Evolutionary conservation across 345 rosid genomes (phyloP).

Genomic region (Moricandia moricandioides): DNA sequence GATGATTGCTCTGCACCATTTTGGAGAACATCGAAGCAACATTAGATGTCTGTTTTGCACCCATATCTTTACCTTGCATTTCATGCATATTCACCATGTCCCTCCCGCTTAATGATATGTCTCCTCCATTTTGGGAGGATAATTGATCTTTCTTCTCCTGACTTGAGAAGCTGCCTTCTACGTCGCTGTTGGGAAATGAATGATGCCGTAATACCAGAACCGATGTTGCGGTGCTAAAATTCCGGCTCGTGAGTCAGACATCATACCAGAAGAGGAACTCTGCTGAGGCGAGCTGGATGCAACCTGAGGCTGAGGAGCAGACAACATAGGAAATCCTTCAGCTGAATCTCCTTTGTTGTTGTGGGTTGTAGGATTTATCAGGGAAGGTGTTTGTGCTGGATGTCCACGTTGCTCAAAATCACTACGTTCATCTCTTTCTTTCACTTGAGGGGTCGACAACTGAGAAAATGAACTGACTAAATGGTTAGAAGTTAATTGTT

Average conservation of each 20-base stretch:
- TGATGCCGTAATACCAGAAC: slow-evolving; percentile 41
- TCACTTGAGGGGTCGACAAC: slow-evolving; percentile 41
- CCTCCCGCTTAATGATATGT: slow-evolving; percentile 40
- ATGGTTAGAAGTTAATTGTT: slow-evolving; percentile 35
- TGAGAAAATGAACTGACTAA: slow-evolving; percentile 39
- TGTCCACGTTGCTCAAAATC: slow-evolving; percentile 50
- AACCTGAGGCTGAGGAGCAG: slow-evolving; percentile 42
- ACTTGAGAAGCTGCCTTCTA: slow-evolving; percentile 42
- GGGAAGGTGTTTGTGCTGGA: slow-evolving; percentile 42
- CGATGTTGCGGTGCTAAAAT: slow-evolving; percentile 42
- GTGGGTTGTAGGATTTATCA: slow-evolving; percentile 31
- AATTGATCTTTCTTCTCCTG: slow-evolving; percentile 41
- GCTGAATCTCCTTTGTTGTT: slow-evolving; percentile 35
- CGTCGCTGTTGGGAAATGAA: slow-evolving; percentile 38
- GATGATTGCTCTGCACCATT: slow-evolving; percentile 48
- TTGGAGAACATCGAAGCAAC: slow-evolving; percentile 31
- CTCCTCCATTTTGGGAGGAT: slow-evolving; percentile 40
- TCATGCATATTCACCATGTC: slow-evolving; percentile 25
- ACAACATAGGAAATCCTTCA: slow-evolving; percentile 47
- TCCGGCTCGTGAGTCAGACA: slow-evolving; percentile 42
- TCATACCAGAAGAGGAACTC: slow-evolving; percentile 37
- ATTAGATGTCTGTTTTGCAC: slow-evolving; percentile 38
- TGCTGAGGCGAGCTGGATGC: slow-evolving; percentile 44
- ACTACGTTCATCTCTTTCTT: slow-evolving; percentile 40
- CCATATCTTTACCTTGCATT: slow-evolving; percentile 42